A percentile compares a stretch with the other conserved stretches of the same genome.
Conservation (phyloP, 805 yeast genomes). For the Myxozyma mucilagina region DNA sequence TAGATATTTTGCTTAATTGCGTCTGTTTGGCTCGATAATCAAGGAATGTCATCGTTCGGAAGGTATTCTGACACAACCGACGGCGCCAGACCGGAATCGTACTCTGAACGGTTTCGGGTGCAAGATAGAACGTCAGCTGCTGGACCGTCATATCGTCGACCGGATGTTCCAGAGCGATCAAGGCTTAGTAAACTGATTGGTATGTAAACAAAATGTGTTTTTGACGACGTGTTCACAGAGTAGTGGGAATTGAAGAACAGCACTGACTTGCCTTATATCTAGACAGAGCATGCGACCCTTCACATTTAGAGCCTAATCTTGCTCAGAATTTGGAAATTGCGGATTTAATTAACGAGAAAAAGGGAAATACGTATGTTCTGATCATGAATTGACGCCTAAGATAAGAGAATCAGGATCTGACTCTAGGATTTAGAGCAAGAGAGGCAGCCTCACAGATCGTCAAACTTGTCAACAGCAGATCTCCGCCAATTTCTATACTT, state of each 20-base stretch:
- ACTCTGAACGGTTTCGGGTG: conserved; percentile 40
- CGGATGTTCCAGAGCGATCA: conserved; percentile 28
- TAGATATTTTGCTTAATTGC: not conserved
- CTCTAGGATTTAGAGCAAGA: conserved; percentile 52
- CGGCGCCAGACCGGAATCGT: conserved; percentile 32
- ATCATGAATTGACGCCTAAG: not conserved
- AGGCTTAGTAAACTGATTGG: conserved; percentile 37
- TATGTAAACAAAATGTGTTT: conserved; percentile 33
- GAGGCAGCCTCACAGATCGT: conserved; percentile 90
- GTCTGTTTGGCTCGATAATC: not conserved
- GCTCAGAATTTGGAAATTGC: conserved; percentile 89
- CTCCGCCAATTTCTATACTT: conserved; percentile 78
- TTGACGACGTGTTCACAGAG: no score
- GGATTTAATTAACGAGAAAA: conserved; percentile 88
- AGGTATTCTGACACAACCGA: conserved; percentile 23
- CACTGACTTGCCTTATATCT: not conserved
- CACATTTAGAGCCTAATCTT: conserved; percentile 81
- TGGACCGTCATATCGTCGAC: conserved; percentile 1
- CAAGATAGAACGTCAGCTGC: conserved; percentile 23
- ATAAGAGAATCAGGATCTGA: not conserved
- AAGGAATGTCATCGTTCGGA: conserved; percentile 19
- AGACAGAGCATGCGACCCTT: conserved; percentile 85
- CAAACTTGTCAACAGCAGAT: conserved; percentile 75
- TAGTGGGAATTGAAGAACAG: not conserved
- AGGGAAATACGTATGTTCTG: conserved; percentile 61